Base-by-base conservation (phyloP, 2,329 filamentous ascomycete genomes). In the Bipolaris oryzae region DNA sequence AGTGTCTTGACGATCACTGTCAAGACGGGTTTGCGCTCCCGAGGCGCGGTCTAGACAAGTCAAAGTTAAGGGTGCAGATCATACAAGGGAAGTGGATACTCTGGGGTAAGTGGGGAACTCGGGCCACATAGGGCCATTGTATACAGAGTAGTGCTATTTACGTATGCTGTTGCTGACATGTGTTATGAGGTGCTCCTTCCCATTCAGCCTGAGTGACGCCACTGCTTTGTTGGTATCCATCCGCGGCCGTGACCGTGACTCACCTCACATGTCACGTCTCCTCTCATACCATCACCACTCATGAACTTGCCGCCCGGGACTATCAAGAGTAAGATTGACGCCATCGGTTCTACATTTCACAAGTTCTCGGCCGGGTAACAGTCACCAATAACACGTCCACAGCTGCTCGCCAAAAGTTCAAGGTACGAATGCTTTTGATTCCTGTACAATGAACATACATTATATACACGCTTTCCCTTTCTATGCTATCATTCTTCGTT, bases 181-280 rank as follows among this genome's bases (percentile, higher is more conserved):
- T 28, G 25, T 28, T 28, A 15, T 9, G 21, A 44, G n/a, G n/a
- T 33, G n/a, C 4, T 16, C 23, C 42, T 31, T 31, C 42, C n/a
- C 42, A 18, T 31, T 31, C 25, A 31, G 25, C 23, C 10, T 13
- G 25, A 33, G 25, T 20, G 42, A 15, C 25, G 25, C 25, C 23
- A 44, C 31, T 5, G 4, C 42, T 9, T 18, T 31, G 25, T 28
- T 13, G n/a, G 9, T 15, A 44, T n/a, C 9, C 25, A 31, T 10
- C 42, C 42, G 42, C 42, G 42, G 42, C 42, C 42, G 28, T 31
- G 42, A n/a, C 42, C 42, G 42, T 31, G 42, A n/a, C 20, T 25
- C n/a, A n/a, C 28, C 28, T 31, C 16, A 9, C 5, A 45, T 45
- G 33, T 31, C 42, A 28, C 9, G 16, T 10, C 28, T 15, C 25